A percentile compares a stretch with the other conserved stretches of the same genome.
Conservation (phyloP, 371 early-diverging fungal genomes). For the Catenaria anguillulae region DNA sequence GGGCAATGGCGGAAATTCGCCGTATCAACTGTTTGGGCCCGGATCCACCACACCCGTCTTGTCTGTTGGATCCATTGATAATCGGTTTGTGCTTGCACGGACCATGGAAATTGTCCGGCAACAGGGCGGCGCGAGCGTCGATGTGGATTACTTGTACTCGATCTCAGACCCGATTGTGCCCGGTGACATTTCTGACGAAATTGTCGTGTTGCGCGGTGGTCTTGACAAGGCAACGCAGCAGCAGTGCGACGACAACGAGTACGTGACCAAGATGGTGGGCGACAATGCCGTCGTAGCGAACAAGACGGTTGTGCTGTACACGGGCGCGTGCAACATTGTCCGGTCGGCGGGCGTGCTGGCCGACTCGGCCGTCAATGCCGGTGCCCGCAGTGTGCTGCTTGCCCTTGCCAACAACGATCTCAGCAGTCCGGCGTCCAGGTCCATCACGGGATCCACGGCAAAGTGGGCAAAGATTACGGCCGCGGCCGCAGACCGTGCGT, state of each 20-base stretch:
- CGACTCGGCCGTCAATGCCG: neutral
- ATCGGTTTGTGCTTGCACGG: neutral
- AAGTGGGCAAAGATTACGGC: neutral
- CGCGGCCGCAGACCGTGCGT: neutral
- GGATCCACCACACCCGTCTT: neutral
- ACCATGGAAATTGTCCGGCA: neutral
- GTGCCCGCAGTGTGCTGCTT: neutral
- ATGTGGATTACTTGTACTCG: neutral
- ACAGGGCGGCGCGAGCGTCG: too few species aligned
- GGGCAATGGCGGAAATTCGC: neutral
- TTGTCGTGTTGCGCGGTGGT: too few species aligned
- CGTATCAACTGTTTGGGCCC: neutral
- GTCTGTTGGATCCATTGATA: neutral
- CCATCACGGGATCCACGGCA: neutral
- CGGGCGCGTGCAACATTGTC: too few species aligned
- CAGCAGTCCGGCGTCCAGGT: neutral
- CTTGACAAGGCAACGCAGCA: too few species aligned
- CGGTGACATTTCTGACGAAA: neutral
- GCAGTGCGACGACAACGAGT: too few species aligned
- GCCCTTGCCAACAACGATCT: neutral
- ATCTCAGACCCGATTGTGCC: neutral
- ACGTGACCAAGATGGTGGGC: too few species aligned
- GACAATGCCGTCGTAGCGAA: too few species aligned
- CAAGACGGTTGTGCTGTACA: too few species aligned
- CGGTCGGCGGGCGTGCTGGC: too few species aligned